Conservation (phyloP, 1,139 yeast genomes). For the Sugiyamaella xylanicola region DNA sequence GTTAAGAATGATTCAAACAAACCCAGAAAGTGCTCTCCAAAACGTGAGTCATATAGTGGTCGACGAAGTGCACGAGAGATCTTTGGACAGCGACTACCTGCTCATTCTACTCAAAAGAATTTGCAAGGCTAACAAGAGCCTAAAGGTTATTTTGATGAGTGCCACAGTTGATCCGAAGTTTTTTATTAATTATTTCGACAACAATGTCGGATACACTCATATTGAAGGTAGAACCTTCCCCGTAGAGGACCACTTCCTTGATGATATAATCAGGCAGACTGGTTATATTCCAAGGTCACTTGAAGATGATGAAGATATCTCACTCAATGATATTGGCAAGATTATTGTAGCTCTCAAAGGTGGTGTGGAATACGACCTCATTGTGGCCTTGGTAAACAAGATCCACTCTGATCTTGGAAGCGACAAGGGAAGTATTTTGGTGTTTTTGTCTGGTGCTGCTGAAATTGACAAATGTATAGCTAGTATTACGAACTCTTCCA, state of each 20-base stretch:
- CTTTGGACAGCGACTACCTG: constrained; percentile 86
- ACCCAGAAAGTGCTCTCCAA: constrained; percentile 46
- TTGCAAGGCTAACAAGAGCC: constrained; percentile 38
- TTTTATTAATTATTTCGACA: constrained; percentile 63
- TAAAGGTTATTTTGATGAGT: constrained; percentile 84
- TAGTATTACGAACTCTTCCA: constrained; percentile 35
- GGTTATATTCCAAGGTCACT: constrained; percentile 40
- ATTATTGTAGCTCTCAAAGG: constrained; percentile 46
- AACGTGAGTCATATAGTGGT: constrained; percentile 69
- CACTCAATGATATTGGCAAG: constrained; percentile 35
- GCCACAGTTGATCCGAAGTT: constrained; percentile 84
- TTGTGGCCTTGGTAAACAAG: constrained; percentile 56
- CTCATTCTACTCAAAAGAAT: constrained; percentile 68
- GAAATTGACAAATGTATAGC: constrained; percentile 70
- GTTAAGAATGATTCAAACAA: constrained; percentile 73
- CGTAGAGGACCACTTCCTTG: constrained; percentile 72
- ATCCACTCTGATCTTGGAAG: constrained; percentile 55
- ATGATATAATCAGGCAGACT: constrained; percentile 57
- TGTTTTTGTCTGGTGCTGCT: constrained; percentile 88
- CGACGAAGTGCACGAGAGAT: constrained; percentile 96
- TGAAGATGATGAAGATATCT: constrained; percentile 34
- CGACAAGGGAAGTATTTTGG: constrained; percentile 68
- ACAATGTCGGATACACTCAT: constrained; percentile 50
- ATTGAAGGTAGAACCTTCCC: constrained; percentile 95
- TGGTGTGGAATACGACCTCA: constrained; percentile 68